A percentile compares a stretch with the other conserved stretches of the same genome.
Evolutionary conservation across 2,329 filamentous ascomycete genomes (phyloP).

Genomic region (Xylaria polymorpha): DNA sequence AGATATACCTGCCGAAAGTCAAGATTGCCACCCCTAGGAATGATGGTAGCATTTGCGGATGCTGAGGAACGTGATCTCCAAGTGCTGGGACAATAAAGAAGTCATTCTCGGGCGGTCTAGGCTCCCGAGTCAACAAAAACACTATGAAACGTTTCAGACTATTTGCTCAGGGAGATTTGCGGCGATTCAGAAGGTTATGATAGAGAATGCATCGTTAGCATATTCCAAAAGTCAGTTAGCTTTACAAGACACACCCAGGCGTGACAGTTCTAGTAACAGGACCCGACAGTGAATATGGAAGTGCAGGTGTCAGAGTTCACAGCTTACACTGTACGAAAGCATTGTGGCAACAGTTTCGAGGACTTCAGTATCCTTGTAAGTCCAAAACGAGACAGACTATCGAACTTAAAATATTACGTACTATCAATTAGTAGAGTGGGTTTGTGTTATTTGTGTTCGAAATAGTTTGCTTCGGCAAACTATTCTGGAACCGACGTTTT

Average conservation of each 20-base stretch:
- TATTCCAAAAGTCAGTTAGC: neutral
- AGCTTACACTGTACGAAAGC: neutral
- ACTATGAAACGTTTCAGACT: neutral
- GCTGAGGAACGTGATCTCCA: neutral
- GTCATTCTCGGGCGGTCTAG: neutral
- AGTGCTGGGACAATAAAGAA: neutral
- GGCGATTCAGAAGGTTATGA: neutral
- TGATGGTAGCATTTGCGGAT: neutral
- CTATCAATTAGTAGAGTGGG: neutral
- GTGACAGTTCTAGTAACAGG: neutral
- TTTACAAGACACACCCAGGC: neutral
- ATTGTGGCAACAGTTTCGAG: neutral
- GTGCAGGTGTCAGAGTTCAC: neutral
- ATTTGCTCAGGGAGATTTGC: neutral
- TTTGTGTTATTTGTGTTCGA: neutral
- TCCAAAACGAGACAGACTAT: neutral
- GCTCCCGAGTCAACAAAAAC: neutral
- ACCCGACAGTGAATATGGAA: neutral
- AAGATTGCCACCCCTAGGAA: neutral
- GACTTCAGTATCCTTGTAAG: neutral
- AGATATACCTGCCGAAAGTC: neutral
- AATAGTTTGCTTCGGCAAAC: neutral
- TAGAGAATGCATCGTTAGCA: neutral
- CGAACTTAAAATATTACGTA: neutral
- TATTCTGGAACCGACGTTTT: neutral